phyloP scores from a whole-genome alignment of 306 rosid genomes.

The Vigna nakashimae region DNA sequence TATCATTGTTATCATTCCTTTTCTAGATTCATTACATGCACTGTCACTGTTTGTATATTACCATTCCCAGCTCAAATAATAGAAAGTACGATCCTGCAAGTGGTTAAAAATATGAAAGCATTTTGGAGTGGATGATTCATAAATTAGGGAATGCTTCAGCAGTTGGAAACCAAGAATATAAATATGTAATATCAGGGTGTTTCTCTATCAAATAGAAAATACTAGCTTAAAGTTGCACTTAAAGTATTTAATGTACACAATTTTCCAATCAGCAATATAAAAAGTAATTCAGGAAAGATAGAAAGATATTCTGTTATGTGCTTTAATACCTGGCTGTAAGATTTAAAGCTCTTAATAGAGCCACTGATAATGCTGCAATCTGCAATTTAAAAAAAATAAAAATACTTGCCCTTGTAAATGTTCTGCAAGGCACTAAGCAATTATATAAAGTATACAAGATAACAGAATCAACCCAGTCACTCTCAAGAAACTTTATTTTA shows the following conservation, averaged over 20 bases:
- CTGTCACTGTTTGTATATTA: neutral
- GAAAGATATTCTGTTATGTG: conserved; percentile 28
- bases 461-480: conserved; percentile 21
- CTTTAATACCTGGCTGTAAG: conserved; percentile 75
- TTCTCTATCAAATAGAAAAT: conserved; percentile 23
- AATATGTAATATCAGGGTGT: conserved; percentile 4
- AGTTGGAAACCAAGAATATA: conserved; percentile 23
- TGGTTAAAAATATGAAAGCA: conserved; percentile 25
- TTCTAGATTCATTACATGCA: conserved; percentile 23
- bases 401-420: conserved; percentile 1
- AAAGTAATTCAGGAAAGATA: conserved; percentile 27
- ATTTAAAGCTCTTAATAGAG: conserved; percentile 84
- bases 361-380: conserved; percentile 92
- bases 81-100: conserved; percentile 4
- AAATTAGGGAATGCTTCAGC: conserved; percentile 29
- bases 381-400: conserved; percentile 50
- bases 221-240: conserved; percentile 25
- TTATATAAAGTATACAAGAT: conserved; percentile 7
- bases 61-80: conserved; percentile 26
- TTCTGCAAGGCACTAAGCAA: conserved; percentile 31
- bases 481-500: conserved; percentile 28
- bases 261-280: conserved; percentile 8
- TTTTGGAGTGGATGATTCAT: conserved; percentile 34
- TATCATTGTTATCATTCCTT: neutral
- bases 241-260: conserved; percentile 29